phyloP scores from a whole-genome alignment of 768 basidiomycete species.

The Auricularia heimuer region DNA sequence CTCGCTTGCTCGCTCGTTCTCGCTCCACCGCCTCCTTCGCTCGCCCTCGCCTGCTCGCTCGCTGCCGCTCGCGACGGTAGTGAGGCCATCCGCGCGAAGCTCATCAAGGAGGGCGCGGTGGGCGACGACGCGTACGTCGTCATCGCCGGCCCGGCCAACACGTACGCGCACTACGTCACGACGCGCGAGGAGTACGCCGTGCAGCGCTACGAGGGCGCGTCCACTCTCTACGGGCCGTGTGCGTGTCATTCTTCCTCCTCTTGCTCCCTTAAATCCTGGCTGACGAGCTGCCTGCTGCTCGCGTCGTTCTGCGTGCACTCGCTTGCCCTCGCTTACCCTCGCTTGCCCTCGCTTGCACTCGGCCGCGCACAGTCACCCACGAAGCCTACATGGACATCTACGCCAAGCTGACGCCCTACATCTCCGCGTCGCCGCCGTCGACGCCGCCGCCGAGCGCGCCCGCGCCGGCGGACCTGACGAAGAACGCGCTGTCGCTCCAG shows the following conservation, averaged over 20 bases:
- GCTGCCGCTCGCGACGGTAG: slow-evolving; percentile 27
- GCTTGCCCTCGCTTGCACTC: no score
- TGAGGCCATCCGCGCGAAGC: slow-evolving; percentile 52
- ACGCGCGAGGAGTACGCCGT: slow-evolving; percentile 64
- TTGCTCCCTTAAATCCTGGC: not conserved
- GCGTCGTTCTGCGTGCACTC: no score
- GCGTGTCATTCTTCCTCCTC: slow-evolving; percentile 17
- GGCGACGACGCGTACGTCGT: slow-evolving; percentile 66
- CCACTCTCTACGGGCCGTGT: slow-evolving; percentile 70
- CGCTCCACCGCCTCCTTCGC: no score
- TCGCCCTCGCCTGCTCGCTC: no score
- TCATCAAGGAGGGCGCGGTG: slow-evolving; percentile 55
- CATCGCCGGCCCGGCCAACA: slow-evolving; percentile 72
- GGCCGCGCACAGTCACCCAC: slow-evolving; percentile 42
- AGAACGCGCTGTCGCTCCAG: slow-evolving; percentile 62
- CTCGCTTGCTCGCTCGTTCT: no score
- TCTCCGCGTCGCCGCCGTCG: slow-evolving; percentile 36
- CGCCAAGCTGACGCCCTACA: slow-evolving; percentile 50
- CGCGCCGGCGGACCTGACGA: slow-evolving; percentile 53
- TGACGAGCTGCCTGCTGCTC: no score
- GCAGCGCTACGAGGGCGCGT: slow-evolving; percentile 76
- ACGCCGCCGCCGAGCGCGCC: slow-evolving; percentile 47
- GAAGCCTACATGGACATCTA: slow-evolving; percentile 76
- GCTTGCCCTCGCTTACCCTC: no score
- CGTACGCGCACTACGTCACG: slow-evolving; percentile 65